Conservation (phyloP, 371 early-diverging fungal species). For the Phascolomyces articulosus region DNA sequence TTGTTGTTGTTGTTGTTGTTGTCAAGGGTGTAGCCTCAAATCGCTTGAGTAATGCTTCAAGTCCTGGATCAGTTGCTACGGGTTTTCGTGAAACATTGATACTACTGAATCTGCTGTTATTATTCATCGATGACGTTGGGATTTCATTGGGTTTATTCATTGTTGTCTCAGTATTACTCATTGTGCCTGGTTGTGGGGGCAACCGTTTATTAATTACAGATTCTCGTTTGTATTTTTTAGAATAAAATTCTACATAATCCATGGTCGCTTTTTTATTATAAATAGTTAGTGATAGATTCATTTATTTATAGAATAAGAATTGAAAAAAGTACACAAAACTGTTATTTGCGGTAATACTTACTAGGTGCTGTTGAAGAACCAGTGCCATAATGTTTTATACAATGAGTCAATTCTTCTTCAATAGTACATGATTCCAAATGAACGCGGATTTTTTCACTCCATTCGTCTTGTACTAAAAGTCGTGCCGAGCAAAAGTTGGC, state of each 20-base stretch:
- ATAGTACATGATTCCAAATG: conserved; percentile 35
- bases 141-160: conserved; percentile 1
- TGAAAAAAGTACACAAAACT: neutral
- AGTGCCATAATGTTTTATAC: conserved; percentile 30
- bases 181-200: conserved; percentile 14
- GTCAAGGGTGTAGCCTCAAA: conserved; percentile 8
- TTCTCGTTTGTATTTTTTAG: conserved; percentile 10
- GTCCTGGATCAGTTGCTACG: conserved; percentile 12
- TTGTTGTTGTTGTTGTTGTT: neutral
- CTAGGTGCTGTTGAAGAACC: conserved; percentile 30
- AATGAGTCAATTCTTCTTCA: conserved; percentile 30
- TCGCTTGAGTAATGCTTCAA: conserved; percentile 17
- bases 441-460: conserved; percentile 39
- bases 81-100: conserved; percentile 39
- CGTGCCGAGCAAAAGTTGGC: conserved; percentile 41
- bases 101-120: conserved; percentile 9
- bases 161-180: conserved; percentile 4
- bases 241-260: conserved; percentile 34
- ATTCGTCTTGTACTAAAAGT: conserved; percentile 47
- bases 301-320: neutral
- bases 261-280: conserved; percentile 26
- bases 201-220: conserved; percentile 17
- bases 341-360: conserved; percentile 11
- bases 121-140: neutral
- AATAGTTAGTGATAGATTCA: neutral